A percentile compares a stretch with the other conserved stretches of the same genome.
Conservation (phyloP, 2,329 filamentous ascomycete species). For the Penicillium sp. region DNA sequence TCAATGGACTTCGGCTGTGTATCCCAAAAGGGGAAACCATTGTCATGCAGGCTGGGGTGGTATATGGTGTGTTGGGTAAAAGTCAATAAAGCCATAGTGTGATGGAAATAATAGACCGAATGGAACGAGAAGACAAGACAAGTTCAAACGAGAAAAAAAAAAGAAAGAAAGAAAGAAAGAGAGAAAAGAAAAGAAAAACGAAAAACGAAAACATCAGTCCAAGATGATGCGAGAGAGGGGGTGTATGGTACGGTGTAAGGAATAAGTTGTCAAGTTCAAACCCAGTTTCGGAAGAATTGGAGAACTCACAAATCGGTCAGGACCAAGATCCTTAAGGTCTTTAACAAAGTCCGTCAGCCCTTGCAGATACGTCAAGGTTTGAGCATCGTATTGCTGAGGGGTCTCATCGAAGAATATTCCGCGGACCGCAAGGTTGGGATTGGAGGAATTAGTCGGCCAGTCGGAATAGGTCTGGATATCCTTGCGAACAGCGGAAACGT, state of each 20-base stretch:
- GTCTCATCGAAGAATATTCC: constrained; percentile 53
- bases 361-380: constrained; percentile 33
- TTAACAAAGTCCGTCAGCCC: constrained; percentile 34
- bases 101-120: background rate
- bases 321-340: constrained; percentile 31
- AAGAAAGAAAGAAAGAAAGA: too few species aligned
- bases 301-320: constrained; percentile 38
- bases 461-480: constrained; percentile 48
- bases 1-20: constrained; percentile 4
- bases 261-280: background rate
- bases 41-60: background rate
- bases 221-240: constrained; percentile 6
- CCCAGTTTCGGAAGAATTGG: constrained; percentile 1
- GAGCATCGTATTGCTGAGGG: constrained; percentile 37
- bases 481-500: constrained; percentile 40
- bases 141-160: background rate
- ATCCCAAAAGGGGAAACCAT: constrained; percentile 2
- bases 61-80: background rate
- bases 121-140: background rate
- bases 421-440: constrained; percentile 41
- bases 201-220: background rate
- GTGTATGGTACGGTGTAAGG: background rate
- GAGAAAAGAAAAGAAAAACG: too few species aligned
- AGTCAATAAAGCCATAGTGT: background rate
- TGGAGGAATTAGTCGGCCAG: constrained; percentile 40